Evolutionary conservation across 805 yeast species (phyloP).

Genomic region (Kuraishia capsulata): DNA sequence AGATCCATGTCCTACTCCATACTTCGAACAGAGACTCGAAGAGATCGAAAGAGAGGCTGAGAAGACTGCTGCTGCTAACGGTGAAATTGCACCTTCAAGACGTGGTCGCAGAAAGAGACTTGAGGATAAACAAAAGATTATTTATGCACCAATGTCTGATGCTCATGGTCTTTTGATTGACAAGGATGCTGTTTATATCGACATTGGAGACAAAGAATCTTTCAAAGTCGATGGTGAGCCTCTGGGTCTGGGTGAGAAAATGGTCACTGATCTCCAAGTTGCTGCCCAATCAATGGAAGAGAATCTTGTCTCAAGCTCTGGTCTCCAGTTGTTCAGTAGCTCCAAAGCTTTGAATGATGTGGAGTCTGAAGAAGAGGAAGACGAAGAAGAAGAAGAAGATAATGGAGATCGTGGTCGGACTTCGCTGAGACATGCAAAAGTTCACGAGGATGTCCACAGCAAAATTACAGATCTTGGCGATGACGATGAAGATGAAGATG

Average conservation of each 20-base stretch:
- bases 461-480: constrained; percentile 34
- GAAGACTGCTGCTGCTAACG: constrained; percentile 54
- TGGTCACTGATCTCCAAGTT: constrained; percentile 75
- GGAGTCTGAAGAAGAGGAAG: constrained; percentile 30
- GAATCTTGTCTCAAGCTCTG: constrained; percentile 52
- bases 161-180: constrained; percentile 98
- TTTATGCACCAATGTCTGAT: constrained; percentile 99
- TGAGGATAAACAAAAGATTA: constrained; percentile 88
- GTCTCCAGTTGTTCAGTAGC: constrained; percentile 64
- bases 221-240: constrained; percentile 16
- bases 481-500: constrained; percentile 34
- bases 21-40: constrained; percentile 74
- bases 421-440: constrained; percentile 50
- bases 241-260: constrained; percentile 72
- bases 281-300: constrained; percentile 58
- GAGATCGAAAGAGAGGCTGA: constrained; percentile 70
- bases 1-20: constrained; percentile 99
- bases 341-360: constrained; percentile 36
- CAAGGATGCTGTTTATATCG: constrained; percentile 95
- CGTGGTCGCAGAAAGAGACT: constrained; percentile 73
- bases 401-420: constrained; percentile 52
- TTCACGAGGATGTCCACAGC: constrained; percentile 41
- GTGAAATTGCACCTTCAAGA: constrained; percentile 39
- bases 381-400: constrained; percentile 28
- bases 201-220: constrained; percentile 27